phyloP scores from a whole-genome alignment of 2,329 filamentous ascomycete genomes.

The Zalaria sp. region DNA sequence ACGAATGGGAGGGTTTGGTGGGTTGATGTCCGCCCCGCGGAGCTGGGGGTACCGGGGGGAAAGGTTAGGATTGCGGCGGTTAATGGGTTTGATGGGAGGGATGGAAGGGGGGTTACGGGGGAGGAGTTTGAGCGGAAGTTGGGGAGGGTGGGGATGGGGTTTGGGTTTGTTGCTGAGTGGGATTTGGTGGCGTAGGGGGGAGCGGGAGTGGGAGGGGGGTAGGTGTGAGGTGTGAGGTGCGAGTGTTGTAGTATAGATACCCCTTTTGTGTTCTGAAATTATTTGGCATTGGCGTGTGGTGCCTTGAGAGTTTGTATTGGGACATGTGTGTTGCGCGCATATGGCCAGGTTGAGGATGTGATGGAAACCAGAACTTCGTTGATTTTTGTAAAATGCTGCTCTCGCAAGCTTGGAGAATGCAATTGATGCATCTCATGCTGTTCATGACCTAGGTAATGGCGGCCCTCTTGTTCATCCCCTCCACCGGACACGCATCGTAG shows the following conservation, averaged over 20 bases:
- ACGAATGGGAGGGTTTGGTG: slow-evolving; percentile 70
- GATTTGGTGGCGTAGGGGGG: slow-evolving; percentile 26
- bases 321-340: too few species aligned
- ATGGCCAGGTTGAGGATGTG: too few species aligned
- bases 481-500: too few species aligned
- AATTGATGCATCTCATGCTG: too few species aligned
- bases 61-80: slow-evolving; percentile 52
- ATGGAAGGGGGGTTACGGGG: slow-evolving; percentile 38
- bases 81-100: slow-evolving; percentile 33
- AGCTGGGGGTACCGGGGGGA: slow-evolving; percentile 56
- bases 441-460: too few species aligned
- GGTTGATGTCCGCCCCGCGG: slow-evolving; percentile 51
- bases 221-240: too few species aligned
- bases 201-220: neutral
- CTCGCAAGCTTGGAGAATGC: too few species aligned
- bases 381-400: too few species aligned
- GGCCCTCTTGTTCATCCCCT: too few species aligned
- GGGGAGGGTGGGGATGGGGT: slow-evolving; percentile 33
- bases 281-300: too few species aligned
- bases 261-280: neutral
- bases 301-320: too few species aligned
- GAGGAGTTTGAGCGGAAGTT: slow-evolving; percentile 33
- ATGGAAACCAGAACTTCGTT: too few species aligned
- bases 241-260: slow-evolving; percentile 1
- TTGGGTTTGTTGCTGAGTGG: slow-evolving; percentile 40